Evolutionary conservation across 345 rosid genomes (phyloP).

Genomic region (Arabidopsis suecica): DNA sequence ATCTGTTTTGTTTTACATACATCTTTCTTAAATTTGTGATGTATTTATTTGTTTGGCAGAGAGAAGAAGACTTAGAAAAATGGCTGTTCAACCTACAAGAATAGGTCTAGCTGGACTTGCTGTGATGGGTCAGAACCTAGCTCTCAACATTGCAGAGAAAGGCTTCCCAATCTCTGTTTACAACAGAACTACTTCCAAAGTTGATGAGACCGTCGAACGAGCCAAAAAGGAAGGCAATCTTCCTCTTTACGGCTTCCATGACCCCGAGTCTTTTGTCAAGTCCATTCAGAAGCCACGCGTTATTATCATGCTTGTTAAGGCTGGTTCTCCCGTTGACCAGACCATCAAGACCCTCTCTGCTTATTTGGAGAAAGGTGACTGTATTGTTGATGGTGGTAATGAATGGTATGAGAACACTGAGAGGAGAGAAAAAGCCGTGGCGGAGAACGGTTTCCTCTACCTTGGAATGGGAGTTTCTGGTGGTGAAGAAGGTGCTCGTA

Average conservation of each 20-base stretch:
- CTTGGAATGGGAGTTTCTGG: slow-evolving; percentile 99
- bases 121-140: slow-evolving; percentile 97
- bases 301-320: slow-evolving; percentile 94
- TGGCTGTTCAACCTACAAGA: slow-evolving; percentile 75
- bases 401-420: slow-evolving; percentile 99
- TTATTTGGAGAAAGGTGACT: slow-evolving; percentile 89
- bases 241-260: slow-evolving; percentile 83
- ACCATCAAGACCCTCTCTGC: slow-evolving; percentile 88
- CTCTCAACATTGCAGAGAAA: slow-evolving; percentile 93
- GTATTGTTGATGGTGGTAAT: slow-evolving; percentile 95
- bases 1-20: neutral
- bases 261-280: slow-evolving; percentile 76
- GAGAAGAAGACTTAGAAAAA: slow-evolving; percentile 47
- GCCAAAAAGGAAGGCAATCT: slow-evolving; percentile 86
- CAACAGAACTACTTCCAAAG: slow-evolving; percentile 87
- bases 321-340: slow-evolving; percentile 92
- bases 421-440: slow-evolving; percentile 77
- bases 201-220: slow-evolving; percentile 88
- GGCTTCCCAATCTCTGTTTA: slow-evolving; percentile 97
- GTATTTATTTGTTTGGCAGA: neutral
- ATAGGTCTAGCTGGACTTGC: slow-evolving; percentile 96
- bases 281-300: slow-evolving; percentile 93
- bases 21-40: neutral
- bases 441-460: slow-evolving; percentile 77
- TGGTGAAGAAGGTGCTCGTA: slow-evolving; percentile 96